phyloP scores from a whole-genome alignment of 2,329 filamentous ascomycete species.

The Pseudocercospora fuligena region DNA sequence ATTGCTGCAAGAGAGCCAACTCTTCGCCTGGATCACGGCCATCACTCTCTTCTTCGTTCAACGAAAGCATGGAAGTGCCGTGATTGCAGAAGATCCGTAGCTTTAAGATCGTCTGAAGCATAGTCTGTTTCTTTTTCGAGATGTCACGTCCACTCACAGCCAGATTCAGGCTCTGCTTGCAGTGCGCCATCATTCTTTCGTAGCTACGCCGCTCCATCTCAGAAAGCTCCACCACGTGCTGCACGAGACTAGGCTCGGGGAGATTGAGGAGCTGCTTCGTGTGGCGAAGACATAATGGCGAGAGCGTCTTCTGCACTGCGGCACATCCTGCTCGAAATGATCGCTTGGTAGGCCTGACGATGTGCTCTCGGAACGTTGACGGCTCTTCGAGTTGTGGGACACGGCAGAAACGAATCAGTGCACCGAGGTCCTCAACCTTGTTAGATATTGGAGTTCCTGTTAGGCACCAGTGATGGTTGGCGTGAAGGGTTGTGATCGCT shows the following conservation, averaged over 20 bases:
- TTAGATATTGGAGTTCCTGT: not conserved
- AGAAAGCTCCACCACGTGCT: not conserved
- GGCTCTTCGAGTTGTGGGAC: not conserved
- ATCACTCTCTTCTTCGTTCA: not conserved
- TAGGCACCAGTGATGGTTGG: not conserved
- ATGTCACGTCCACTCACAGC: not conserved
- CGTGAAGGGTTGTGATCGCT: not conserved
- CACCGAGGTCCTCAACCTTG: not conserved
- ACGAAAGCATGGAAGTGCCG: not conserved
- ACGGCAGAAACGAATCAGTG: not conserved
- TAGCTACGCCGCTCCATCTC: not conserved
- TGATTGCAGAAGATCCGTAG: not conserved
- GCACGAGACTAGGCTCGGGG: not conserved
- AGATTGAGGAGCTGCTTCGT: not conserved
- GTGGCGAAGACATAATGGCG: not conserved
- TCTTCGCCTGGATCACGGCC: not conserved
- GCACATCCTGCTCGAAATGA: not conserved
- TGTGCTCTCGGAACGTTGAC: not conserved
- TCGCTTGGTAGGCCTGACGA: not conserved
- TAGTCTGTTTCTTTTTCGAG: not conserved
- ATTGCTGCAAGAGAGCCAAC: not conserved
- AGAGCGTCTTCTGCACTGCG: not conserved
- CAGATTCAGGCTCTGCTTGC: not conserved
- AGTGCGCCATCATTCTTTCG: not conserved
- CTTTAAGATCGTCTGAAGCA: not conserved